Conservation (phyloP, 1,139 yeast species). For the Candida mesenterica region DNA sequence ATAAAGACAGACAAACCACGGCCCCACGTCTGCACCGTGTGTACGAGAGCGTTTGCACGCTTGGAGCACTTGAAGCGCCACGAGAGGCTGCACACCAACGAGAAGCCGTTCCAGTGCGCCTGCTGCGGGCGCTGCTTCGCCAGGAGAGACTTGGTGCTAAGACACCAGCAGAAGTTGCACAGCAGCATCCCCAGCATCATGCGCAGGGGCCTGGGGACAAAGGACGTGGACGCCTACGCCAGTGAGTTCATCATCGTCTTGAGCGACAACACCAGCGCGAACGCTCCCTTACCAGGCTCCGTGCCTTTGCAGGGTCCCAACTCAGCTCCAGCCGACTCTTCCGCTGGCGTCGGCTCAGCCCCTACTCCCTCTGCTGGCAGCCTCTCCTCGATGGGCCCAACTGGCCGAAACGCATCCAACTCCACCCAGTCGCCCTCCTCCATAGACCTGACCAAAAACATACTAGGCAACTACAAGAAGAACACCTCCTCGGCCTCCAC, state of each 20-base stretch:
- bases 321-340: no score
- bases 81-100: conserved; percentile 35
- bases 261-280: conserved; percentile 43
- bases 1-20: conserved; percentile 66
- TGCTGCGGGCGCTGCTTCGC: conserved; percentile 53
- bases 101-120: conserved; percentile 45
- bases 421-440: neutral
- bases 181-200: conserved; percentile 19
- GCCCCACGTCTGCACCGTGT: conserved; percentile 29
- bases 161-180: conserved; percentile 46
- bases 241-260: conserved; percentile 45
- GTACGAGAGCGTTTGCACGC: conserved; percentile 34
- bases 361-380: no score
- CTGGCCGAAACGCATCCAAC: no score
- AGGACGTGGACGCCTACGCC: conserved; percentile 14
- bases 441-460: neutral
- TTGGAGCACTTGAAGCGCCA: conserved; percentile 33
- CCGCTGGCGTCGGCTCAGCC: no score
- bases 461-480: conserved; percentile 1
- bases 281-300: conserved; percentile 40
- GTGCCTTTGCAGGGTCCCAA: no score
- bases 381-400: no score
- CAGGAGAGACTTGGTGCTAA: conserved; percentile 45
- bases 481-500: conserved; percentile 7
- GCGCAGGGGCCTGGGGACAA: conserved; percentile 17